Evolutionary conservation across 441 rosid species (phyloP).

Genomic region (Cnidoscolus chayamansa): DNA sequence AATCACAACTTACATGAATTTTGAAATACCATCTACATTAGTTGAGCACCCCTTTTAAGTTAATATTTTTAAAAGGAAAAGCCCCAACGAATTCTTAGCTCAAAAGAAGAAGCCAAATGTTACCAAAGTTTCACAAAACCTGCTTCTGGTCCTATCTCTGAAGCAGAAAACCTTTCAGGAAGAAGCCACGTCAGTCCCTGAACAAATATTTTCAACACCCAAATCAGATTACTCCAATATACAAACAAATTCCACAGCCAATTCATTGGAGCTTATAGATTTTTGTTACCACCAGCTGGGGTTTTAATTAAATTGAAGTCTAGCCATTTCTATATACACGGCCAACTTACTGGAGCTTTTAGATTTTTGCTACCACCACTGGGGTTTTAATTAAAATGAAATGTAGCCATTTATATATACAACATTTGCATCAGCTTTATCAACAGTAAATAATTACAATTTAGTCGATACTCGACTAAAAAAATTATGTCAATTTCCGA

Average conservation of each 20-base stretch:
- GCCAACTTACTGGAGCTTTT: too few relatives aligned
- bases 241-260: conserved; percentile 2
- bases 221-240: conserved; percentile 22
- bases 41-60: neutral
- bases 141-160: conserved; percentile 99
- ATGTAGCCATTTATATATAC: too few relatives aligned
- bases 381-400: too few relatives aligned
- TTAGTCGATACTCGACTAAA: neutral
- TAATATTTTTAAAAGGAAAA: neutral
- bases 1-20: neutral
- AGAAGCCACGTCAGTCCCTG: conserved; percentile 98
- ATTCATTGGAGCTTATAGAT: conserved; percentile 12
- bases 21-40: neutral
- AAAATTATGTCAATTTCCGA: neutral
- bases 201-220: conserved; percentile 15
- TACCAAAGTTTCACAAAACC: conserved; percentile 98
- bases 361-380: too few relatives aligned
- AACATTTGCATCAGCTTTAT: neutral
- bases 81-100: conserved; percentile 24
- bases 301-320: too few relatives aligned
- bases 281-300: neutral
- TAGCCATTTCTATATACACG: too few relatives aligned
- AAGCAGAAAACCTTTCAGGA: conserved; percentile 83
- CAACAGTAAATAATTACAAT: neutral
- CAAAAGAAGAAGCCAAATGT: conserved; percentile 55